phyloP scores from a whole-genome alignment of 2,329 filamentous ascomycete species.

The Albophoma yamanashiensis region DNA sequence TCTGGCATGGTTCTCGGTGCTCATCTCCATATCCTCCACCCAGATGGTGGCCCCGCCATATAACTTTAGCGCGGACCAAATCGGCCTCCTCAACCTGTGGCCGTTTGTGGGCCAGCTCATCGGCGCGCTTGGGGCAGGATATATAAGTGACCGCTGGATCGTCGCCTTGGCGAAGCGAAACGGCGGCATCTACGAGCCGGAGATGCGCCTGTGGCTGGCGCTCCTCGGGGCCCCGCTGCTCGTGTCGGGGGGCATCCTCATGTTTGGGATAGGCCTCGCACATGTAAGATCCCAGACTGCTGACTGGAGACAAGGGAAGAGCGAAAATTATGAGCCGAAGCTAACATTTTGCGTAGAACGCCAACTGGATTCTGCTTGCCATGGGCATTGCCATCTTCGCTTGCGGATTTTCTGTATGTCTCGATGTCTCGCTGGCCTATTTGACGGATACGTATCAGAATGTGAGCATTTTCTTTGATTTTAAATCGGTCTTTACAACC shows the following conservation, averaged over 20 bases:
- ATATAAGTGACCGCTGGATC: conserved; percentile 25
- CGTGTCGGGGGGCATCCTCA: conserved; percentile 19
- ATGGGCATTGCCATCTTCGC: conserved; percentile 18
- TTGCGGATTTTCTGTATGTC: conserved; percentile 16
- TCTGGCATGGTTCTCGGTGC: neutral
- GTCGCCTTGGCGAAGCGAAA: conserved; percentile 23
- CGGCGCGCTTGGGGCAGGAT: conserved; percentile 24
- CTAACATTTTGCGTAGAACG: neutral
- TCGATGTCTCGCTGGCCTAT: conserved; percentile 24
- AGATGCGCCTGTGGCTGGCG: conserved; percentile 31
- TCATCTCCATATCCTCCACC: neutral
- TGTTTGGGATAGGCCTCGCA: neutral
- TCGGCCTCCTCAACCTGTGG: conserved; percentile 14
- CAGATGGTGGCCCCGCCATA: conserved; percentile 14
- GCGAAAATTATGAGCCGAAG: too few species aligned
- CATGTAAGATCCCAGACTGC: neutral
- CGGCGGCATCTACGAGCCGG: conserved; percentile 28
- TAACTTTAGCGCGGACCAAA: conserved; percentile 12
- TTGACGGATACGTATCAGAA: conserved; percentile 24
- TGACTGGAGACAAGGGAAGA: neutral
- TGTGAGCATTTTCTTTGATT: conserved; percentile 7
- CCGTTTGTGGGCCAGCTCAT: conserved; percentile 24
- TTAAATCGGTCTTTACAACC: neutral
- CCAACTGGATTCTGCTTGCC: conserved; percentile 9
- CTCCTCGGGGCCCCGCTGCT: conserved; percentile 16